phyloP scores from a whole-genome alignment of 306 rosid genomes.

The Hippophae gyantsensis region DNA sequence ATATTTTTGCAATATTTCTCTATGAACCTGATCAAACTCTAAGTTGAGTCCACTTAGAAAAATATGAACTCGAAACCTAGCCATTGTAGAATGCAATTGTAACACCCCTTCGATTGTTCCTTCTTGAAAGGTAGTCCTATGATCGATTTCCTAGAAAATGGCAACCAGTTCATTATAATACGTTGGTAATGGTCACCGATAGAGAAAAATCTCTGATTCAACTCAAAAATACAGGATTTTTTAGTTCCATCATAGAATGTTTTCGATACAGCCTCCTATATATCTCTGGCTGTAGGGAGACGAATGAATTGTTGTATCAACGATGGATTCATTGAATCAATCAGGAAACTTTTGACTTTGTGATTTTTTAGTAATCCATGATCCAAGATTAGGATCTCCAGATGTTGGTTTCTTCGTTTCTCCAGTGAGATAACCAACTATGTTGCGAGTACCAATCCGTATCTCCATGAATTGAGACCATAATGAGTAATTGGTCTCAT shows the following conservation, averaged over 20 bases:
- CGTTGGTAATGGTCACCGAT: background rate
- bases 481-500: too few relatives aligned
- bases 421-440: too few relatives aligned
- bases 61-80: too few relatives aligned
- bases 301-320: background rate
- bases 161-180: slow-evolving; percentile 2
- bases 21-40: slow-evolving; percentile 5
- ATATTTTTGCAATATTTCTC: background rate
- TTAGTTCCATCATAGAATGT: background rate
- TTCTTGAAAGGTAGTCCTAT: background rate
- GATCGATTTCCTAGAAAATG: slow-evolving; percentile 1
- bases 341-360: slow-evolving; percentile 1
- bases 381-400: background rate
- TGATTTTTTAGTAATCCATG: background rate
- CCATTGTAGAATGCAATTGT: too few relatives aligned
- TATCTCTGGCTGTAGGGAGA: background rate
- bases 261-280: background rate
- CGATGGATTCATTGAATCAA: background rate
- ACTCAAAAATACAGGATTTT: too few relatives aligned
- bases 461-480: too few relatives aligned
- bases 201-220: too few relatives aligned
- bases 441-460: too few relatives aligned
- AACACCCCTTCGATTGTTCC: background rate
- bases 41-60: too few relatives aligned
- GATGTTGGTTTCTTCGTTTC: too few relatives aligned